A percentile compares a stretch with the other conserved stretches of the same genome.
Evolutionary conservation across 129 eudicot species (phyloP).

Genomic region (Glebionis coronaria): DNA sequence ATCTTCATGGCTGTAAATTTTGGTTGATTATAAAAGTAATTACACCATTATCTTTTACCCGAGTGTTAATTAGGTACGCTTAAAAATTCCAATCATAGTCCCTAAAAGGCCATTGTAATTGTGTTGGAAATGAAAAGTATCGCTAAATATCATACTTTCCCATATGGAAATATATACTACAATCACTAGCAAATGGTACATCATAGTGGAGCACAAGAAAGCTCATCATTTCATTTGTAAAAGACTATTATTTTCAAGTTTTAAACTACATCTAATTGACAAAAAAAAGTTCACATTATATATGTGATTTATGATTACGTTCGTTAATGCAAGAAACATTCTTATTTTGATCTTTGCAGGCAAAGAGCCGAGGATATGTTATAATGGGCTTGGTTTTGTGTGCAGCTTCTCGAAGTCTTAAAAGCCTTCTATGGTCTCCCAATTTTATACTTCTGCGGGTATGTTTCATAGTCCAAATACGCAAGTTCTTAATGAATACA

Average conservation of each 20-base stretch:
- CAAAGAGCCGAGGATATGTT: slow-evolving; percentile 88
- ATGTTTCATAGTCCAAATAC: too few relatives aligned
- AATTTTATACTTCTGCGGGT: too few relatives aligned
- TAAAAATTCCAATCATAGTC: too few relatives aligned
- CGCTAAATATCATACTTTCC: background rate
- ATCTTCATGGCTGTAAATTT: background rate
- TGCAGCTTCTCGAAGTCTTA: too few relatives aligned
- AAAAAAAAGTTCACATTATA: too few relatives aligned
- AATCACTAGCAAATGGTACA: background rate
- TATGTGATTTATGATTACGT: too few relatives aligned
- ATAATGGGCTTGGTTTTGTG: too few relatives aligned
- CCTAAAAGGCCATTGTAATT: too few relatives aligned
- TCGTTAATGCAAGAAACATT: background rate
- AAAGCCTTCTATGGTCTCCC: too few relatives aligned
- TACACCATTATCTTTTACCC: too few relatives aligned
- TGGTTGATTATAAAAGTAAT: background rate
- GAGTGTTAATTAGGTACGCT: too few relatives aligned
- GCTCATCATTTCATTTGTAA: background rate
- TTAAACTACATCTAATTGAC: background rate
- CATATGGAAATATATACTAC: background rate
- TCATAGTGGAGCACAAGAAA: background rate
- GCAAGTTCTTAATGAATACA: too few relatives aligned
- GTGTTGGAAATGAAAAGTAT: background rate
- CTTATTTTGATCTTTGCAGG: slow-evolving; percentile 44
- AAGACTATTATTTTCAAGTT: background rate